Base-by-base conservation (phyloP, 1,284 basidiomycete genomes). In the Cronartium quercuum region DNA sequence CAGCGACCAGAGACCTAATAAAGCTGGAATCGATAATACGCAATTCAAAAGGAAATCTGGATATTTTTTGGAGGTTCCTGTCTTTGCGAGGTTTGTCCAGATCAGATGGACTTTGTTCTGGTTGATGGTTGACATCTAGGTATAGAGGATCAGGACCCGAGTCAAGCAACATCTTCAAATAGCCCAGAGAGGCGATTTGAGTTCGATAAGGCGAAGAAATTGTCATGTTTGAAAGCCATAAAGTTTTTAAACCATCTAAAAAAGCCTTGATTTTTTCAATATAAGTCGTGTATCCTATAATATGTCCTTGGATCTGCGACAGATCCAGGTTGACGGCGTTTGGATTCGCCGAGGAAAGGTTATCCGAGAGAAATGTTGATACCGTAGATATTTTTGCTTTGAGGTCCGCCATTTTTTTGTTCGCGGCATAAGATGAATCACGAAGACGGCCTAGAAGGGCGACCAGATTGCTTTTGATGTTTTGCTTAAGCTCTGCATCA, bases 101-200 rank as follows among this genome's bases (percentile, higher is more conserved):
- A 13, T 60, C 35, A 6, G 58, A 35, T 24, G 40, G 55, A 29
- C 21, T 42, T 6, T 7, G 38, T 7, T 15, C 41, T 57, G 18
- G 40, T 34, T 29, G 18, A 24, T 9, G n/a, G 15, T 34, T 29
- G 42, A 57, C 35, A 1, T 47, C 15, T 29, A 34, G 10, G 62
- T 60, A 74, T 29, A 34, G n/a, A n/a, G 63, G 55, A 44, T 74
- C 71, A 15, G 66, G 34, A 24, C 64, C 64, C 21, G 64, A 60
- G 37, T 74, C 65, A 2, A 74, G 64, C 13, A 74, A 29, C 47
- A 74, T 21, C 24, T 41, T 40, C 7, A 74, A 40, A 66, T 74
- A 74, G 24, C 34, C 60, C 41, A 74, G 64, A 62, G 38, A 74
- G n/a, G 71, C 51, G 35, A 74, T 66, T 74, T 74, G 71, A 42